Base-by-base conservation (phyloP, 345 rosid species). In the Populus euphratica region DNA sequence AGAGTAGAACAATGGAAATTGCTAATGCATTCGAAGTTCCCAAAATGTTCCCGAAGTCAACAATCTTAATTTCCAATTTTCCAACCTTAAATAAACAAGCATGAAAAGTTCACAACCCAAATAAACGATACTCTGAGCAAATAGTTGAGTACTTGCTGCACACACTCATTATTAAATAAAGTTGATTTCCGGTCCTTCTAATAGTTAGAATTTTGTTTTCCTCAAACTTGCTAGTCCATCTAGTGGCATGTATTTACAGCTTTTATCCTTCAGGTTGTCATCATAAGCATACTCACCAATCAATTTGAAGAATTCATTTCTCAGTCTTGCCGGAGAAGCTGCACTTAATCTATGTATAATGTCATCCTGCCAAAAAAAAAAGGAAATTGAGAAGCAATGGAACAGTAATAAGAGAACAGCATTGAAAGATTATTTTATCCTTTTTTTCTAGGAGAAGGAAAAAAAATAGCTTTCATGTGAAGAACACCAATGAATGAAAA, bases 241-340 rank as follows among this genome's bases (percentile, higher is more conserved):
- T 20, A 52, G 59, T 59, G 47, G 63, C 63, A 59, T 59, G 14
- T 10, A 10, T n/a, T 9, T n/a, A n/a, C 63, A n/a, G 63, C 63
- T 59, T 59, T n/a, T 23, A n/a, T 12, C 27, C 29, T 59, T 59
- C 63, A 41, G 25, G 27, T 18, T 49, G 59, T 56, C 41, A 31
- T 35, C 66, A 29, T 18, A 36, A 8, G 23, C 35, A 54, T 68
- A 67, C 87, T 86, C 84, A 92, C 98, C 99, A 92, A 79, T 96
- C 96, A 10, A 97, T 96, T 77, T 88, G 84, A 77, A 92, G 90
- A 86, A 96, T 91, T 96, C 99, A 84, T 85, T 84, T 77, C 96
- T 85, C 76, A 94, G 87, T 81, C 97, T 88, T 76, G 90, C 89
- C 64, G 94, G 75, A 79, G 99, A 88, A 79, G 94, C 89, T 47